These are phyloP conservation scores for Phytopythium helicoides DNA, from an alignment of 352 stramenopile species.

Conservation along the genomic window DNA sequence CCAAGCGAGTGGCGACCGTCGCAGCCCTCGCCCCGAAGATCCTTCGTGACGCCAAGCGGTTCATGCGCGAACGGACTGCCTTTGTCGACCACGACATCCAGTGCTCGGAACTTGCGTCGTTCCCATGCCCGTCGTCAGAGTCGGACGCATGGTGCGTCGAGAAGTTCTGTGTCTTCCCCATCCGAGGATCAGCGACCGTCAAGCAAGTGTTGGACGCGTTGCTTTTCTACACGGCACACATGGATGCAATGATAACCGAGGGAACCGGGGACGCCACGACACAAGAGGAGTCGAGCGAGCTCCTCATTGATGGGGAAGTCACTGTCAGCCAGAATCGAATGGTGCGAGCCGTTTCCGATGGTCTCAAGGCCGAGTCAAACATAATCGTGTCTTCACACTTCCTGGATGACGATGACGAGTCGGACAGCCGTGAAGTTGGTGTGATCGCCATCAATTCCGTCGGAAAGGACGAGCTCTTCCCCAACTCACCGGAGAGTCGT, in stretches of 20 bases:
- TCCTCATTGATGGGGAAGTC: not conserved
- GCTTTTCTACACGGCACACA: conserved; percentile 27
- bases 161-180: conserved; percentile 25
- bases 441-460: conserved; percentile 26
- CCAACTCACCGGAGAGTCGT: conserved; percentile 14
- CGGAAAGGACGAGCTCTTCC: conserved; percentile 32
- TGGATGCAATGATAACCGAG: conserved; percentile 43
- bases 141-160: conserved; percentile 12
- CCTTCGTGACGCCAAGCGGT: conserved; percentile 18
- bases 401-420: conserved; percentile 20
- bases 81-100: conserved; percentile 20
- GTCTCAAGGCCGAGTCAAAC: conserved; percentile 25
- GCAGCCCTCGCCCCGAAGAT: conserved; percentile 9
- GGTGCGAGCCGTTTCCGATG: conserved; percentile 16
- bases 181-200: conserved; percentile 14
- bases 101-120: conserved; percentile 8
- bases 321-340: conserved; percentile 14
- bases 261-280: conserved; percentile 29
- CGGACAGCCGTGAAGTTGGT: conserved; percentile 16
- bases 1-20: conserved; percentile 12
- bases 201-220: conserved; percentile 23
- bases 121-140: no score
- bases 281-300: conserved; percentile 13
- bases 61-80: conserved; percentile 21
- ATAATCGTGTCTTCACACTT: conserved; percentile 23